Conservation (phyloP, 495 filamentous ascomycete genomes). For the Pyronema domesticum region DNA sequence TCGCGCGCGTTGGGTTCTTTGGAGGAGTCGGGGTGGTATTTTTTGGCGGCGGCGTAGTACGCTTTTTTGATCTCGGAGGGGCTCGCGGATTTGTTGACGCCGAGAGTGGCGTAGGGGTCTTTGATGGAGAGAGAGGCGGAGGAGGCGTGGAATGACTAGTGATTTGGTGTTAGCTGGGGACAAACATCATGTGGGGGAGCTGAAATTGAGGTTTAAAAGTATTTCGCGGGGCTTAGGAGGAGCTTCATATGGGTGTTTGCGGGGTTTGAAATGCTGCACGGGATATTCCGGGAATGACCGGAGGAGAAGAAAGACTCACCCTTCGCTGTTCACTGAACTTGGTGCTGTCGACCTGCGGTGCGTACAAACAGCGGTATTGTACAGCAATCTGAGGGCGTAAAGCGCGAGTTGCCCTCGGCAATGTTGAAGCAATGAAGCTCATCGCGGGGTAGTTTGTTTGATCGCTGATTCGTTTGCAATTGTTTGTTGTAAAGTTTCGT, state of each 20-base stretch:
- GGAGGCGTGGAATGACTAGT: slow-evolving; percentile 68
- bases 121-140: slow-evolving; percentile 37
- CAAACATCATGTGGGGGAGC: not conserved
- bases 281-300: too few species aligned
- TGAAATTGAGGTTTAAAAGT: not conserved
- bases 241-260: too few species aligned
- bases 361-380: slow-evolving; percentile 15
- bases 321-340: slow-evolving; percentile 4
- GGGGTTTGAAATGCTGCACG: too few species aligned
- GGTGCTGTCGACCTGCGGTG: not conserved
- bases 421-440: slow-evolving; percentile 14
- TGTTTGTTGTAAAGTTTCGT: not conserved
- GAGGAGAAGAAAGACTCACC: slow-evolving; percentile 5
- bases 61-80: slow-evolving; percentile 88
- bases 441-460: slow-evolving; percentile 4
- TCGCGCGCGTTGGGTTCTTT: slow-evolving; percentile 85
- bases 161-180: not conserved
- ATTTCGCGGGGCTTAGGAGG: too few species aligned
- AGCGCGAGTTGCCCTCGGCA: slow-evolving; percentile 13
- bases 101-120: slow-evolving; percentile 73
- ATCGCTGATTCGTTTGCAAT: not conserved
- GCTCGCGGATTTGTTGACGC: slow-evolving; percentile 65
- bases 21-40: slow-evolving; percentile 94
- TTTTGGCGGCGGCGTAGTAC: slow-evolving; percentile 95
- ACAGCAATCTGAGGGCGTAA: slow-evolving; percentile 3